Evolutionary conservation across 495 filamentous ascomycete species (phyloP).

Genomic region (Penicillium flavigenum): DNA sequence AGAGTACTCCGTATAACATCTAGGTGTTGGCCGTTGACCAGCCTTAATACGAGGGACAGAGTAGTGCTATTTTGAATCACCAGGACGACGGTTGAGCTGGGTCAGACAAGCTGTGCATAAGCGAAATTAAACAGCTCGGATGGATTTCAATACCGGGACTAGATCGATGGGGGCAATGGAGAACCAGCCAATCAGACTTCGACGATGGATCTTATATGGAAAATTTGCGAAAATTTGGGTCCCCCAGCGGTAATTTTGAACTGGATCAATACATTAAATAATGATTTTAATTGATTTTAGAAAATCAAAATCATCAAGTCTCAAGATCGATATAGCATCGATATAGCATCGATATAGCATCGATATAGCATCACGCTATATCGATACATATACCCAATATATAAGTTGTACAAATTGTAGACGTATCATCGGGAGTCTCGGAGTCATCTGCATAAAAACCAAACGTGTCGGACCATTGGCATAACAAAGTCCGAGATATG

Average conservation of each 20-base stretch:
- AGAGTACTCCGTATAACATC: not conserved
- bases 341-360: not conserved
- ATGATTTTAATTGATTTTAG: too few relatives aligned
- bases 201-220: slow-evolving; percentile 27
- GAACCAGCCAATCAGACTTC: slow-evolving; percentile 19
- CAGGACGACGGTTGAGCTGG: not conserved
- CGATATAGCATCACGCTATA: not conserved
- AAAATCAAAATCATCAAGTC: too few relatives aligned
- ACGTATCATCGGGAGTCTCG: slow-evolving; percentile 2
- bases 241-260: not conserved
- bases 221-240: slow-evolving; percentile 19
- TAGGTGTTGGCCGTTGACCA: not conserved
- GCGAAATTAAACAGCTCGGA: slow-evolving; percentile 40
- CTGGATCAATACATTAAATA: too few relatives aligned
- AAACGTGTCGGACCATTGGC: slow-evolving; percentile 9
- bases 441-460: slow-evolving; percentile 3
- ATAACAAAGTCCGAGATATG: slow-evolving; percentile 21
- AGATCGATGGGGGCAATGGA: slow-evolving; percentile 20
- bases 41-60: not conserved
- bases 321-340: not conserved
- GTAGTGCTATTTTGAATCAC: not conserved
- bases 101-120: slow-evolving; percentile 25
- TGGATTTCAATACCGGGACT: slow-evolving; percentile 19
- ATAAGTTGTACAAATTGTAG: not conserved
- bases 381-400: not conserved